Base-by-base conservation (phyloP, 2,329 filamentous ascomycete species). In the Trichoderma sp. region DNA sequence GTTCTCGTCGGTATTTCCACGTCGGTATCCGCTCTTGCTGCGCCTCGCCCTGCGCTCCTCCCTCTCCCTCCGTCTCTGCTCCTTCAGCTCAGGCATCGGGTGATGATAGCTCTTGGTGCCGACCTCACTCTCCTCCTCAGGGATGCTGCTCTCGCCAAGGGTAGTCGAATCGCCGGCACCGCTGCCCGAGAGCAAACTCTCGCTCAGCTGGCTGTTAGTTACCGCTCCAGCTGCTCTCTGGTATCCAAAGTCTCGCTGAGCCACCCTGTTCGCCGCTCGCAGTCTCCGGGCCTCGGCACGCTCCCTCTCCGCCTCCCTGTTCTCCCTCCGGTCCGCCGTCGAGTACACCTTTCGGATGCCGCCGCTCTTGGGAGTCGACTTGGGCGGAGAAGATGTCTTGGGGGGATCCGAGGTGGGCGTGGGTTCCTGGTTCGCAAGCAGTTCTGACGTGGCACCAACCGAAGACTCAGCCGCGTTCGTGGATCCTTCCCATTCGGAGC, bases 401-500 rank as follows among this genome's bases (percentile, higher is more conserved):
- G 80, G 81, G 0, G 85, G 85, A 69, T 82, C 87, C 77, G 74
- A 79, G 65, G 84, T 87, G 1, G 86, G 86, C 70, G 84, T 87
- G 74, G 79, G 79, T 79, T 89, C 83, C 73, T 84, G 81, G 78
- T 89, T 82, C 67, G 80, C 80, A 64, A 90, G 84, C 45, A 90
- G 83, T 71, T 91, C 86, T 70, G 88, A 85, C 19, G 77, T 76
- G 60, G 87, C 83, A 72, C 84, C 86, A 42, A 88, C 87, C n/a
- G 83, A 86, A 37, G 88, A 89, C 75, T 86, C 86, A 71, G 90
- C 88, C 58, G 90, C 90, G 78, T 87, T 88, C 19, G 85, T 87
- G 13, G 84, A 87, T 53, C 92, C 92, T 76, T 96, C 92, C 85
- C 92, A 97, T 71, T 87, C 83, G 69, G 89, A 91, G 69, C 90